Evolutionary conservation across 169 alveolate species (phyloP).

Genomic region (Plasmodium malariae): DNA sequence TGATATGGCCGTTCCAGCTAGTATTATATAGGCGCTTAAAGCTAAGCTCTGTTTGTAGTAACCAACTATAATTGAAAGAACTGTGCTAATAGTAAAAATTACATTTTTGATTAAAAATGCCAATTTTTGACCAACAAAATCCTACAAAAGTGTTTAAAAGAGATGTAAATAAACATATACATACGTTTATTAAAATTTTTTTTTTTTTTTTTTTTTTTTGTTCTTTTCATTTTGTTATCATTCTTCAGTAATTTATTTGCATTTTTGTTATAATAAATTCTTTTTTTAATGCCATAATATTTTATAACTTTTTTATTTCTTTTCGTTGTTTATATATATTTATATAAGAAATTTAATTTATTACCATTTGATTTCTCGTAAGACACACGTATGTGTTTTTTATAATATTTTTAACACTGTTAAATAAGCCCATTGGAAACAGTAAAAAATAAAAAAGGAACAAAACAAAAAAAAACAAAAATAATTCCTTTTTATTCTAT

Average conservation of each 20-base stretch:
- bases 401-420: background rate
- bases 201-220: too few species aligned
- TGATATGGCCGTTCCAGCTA: slow-evolving; percentile 47
- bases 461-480: slow-evolving; percentile 1
- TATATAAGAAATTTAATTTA: background rate
- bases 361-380: slow-evolving; percentile 64
- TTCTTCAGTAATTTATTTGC: background rate
- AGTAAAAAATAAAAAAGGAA: background rate
- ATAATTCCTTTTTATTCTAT: background rate
- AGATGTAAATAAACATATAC: too few species aligned
- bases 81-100: slow-evolving; percentile 41
- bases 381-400: slow-evolving; percentile 25
- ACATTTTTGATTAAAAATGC: slow-evolving; percentile 55
- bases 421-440: slow-evolving; percentile 26
- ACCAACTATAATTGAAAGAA: slow-evolving; percentile 36
- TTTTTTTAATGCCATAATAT: background rate
- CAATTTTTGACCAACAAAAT: slow-evolving; percentile 59
- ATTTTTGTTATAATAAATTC: background rate
- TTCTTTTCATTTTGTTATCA: too few species aligned
- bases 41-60: slow-evolving; percentile 45
- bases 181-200: background rate
- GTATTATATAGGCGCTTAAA: slow-evolving; percentile 53
- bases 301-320: background rate
- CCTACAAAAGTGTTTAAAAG: too few species aligned
- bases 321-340: background rate